These are phyloP conservation scores for Guillardia theta DNA, from an alignment of 78 protist genomes.

Conservation along the genomic window DNA sequence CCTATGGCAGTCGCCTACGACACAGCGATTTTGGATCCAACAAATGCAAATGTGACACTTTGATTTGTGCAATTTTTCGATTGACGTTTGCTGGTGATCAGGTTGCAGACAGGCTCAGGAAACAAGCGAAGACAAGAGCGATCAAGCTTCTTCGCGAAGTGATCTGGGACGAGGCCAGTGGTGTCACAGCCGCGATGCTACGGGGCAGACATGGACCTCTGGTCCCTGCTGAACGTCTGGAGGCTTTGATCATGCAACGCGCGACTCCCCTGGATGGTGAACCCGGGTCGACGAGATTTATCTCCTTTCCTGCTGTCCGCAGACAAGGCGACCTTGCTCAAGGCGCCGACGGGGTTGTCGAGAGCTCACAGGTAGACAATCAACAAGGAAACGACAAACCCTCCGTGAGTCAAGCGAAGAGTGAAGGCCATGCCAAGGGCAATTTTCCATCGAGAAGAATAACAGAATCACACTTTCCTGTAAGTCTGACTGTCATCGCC, in stretches of 20 bases:
- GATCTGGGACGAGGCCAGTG: background rate
- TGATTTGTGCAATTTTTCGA: too few relatives aligned
- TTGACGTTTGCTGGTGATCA: too few relatives aligned
- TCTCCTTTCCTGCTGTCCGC: background rate
- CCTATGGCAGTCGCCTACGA: conserved; percentile 17
- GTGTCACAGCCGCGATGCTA: background rate
- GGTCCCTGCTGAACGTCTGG: background rate
- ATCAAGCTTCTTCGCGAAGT: conserved; percentile 5
- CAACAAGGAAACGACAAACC: too few relatives aligned
- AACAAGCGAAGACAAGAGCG: background rate
- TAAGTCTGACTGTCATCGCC: background rate
- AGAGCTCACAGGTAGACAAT: background rate
- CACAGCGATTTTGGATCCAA: background rate
- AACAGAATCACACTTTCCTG: background rate
- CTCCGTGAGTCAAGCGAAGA: too few relatives aligned
- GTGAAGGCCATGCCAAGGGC: too few relatives aligned
- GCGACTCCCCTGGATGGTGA: background rate
- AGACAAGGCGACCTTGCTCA: background rate
- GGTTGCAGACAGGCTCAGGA: conserved; percentile 5
- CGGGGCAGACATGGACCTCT: background rate
- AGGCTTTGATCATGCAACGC: background rate
- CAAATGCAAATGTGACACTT: background rate
- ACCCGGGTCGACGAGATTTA: background rate
- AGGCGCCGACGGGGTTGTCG: background rate
- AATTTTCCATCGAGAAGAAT: too few relatives aligned